Percentiles rank a stretch among this genome's conserved stretches.
Evolutionary conservation across 768 basidiomycete genomes (phyloP).

Genomic region (Serendipita sp.): DNA sequence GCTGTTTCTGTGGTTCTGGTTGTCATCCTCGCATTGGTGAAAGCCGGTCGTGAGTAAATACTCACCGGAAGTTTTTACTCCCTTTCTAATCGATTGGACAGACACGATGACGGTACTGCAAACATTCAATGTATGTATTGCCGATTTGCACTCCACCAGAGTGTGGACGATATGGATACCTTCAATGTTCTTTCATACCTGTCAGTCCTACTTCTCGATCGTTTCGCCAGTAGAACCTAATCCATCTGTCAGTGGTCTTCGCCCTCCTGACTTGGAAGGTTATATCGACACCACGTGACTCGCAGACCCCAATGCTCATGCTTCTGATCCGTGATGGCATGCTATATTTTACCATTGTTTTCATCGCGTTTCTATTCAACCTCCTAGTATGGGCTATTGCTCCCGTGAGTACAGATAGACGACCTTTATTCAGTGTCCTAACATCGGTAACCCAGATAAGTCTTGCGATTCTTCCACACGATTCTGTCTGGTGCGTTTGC

Average conservation of each 20-base stretch:
- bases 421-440: neutral
- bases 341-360: neutral
- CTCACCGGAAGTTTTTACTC: too few species aligned
- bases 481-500: neutral
- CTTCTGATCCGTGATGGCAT: neutral
- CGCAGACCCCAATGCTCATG: neutral
- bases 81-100: neutral
- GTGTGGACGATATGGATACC: constrained; percentile 5
- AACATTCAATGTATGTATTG: neutral
- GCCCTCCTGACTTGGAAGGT: neutral
- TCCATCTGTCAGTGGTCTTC: neutral
- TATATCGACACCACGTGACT: neutral
- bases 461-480: neutral
- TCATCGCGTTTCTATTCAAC: constrained; percentile 2
- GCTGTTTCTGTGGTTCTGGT: neutral
- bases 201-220: neutral
- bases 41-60: neutral
- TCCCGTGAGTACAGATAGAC: neutral
- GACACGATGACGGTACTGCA: neutral
- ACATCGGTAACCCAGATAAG: neutral
- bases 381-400: neutral
- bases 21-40: neutral
- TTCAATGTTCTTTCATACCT: neutral
- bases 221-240: neutral
- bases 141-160: neutral